Conservation (phyloP, 768 basidiomycete genomes). For the Tulasnella sp. region DNA sequence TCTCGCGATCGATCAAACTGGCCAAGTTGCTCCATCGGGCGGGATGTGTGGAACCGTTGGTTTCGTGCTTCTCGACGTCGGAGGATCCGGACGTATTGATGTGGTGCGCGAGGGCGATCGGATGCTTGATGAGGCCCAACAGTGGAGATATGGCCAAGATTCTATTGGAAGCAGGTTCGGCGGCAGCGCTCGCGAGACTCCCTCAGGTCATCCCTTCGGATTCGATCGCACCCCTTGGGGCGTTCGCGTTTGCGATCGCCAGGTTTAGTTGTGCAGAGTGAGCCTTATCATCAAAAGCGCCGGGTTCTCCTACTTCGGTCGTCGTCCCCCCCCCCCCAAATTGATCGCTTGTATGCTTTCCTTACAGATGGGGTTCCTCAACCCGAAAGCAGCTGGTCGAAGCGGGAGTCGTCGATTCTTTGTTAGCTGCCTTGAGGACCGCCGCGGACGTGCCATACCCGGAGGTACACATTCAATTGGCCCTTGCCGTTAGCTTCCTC, state of each 20-base stretch:
- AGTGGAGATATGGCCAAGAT: conserved; percentile 14
- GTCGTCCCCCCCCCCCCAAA: no score
- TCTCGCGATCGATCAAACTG: conserved; percentile 11
- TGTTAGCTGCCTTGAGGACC: conserved; percentile 11
- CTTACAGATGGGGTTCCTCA: conserved; percentile 7
- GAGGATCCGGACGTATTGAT: conserved; percentile 14
- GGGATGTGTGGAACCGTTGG: conserved; percentile 10
- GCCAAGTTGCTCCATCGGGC: conserved; percentile 6
- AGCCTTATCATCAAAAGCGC: no score
- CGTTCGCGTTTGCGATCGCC: conserved; percentile 16
- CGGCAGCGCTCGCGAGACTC: conserved; percentile 10
- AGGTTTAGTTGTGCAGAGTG: conserved; percentile 3
- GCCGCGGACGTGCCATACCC: conserved; percentile 13
- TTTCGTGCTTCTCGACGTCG: not conserved
- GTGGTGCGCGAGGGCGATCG: conserved; percentile 14
- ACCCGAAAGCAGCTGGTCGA: conserved; percentile 15
- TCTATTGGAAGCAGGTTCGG: conserved; percentile 13
- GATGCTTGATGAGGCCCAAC: conserved; percentile 17
- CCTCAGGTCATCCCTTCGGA: conserved; percentile 9
- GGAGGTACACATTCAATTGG: conserved; percentile 13
- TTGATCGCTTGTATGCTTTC: no score
- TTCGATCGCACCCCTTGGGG: conserved; percentile 1
- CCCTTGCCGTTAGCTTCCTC: conserved; percentile 4
- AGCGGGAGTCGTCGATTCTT: conserved; percentile 15
- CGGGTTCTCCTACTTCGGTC: no score